Percentiles rank a stretch among this genome's conserved stretches.
Conservation (phyloP, 345 rosid species). For the Brassica juncea region DNA sequence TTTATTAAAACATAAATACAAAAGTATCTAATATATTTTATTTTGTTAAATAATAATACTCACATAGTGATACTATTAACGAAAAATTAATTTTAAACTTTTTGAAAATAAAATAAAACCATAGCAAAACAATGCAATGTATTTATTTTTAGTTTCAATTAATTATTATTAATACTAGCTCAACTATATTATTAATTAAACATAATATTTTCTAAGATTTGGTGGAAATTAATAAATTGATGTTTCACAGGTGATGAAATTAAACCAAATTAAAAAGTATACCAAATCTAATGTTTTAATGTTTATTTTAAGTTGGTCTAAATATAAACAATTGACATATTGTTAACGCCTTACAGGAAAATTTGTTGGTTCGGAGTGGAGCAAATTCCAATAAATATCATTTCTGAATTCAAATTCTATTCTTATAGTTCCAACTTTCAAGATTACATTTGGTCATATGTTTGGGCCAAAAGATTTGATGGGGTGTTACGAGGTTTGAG, state of each 20-base stretch:
- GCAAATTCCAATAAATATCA: neutral
- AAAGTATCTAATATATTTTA: neutral
- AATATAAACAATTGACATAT: neutral
- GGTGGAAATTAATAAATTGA: too few relatives aligned
- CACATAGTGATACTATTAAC: too few relatives aligned
- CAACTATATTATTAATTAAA: too few relatives aligned
- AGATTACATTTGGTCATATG: neutral
- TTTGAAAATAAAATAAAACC: too few relatives aligned
- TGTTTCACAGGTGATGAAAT: too few relatives aligned
- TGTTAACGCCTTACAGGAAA: neutral
- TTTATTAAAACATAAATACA: neutral
- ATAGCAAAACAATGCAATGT: neutral
- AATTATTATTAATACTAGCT: neutral
- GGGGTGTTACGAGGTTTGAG: constrained; percentile 7
- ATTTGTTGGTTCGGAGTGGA: neutral
- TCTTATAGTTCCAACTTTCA: neutral
- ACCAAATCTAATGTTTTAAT: too few relatives aligned
- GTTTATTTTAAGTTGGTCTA: too few relatives aligned
- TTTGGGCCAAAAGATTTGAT: constrained; percentile 17
- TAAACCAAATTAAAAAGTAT: too few relatives aligned
- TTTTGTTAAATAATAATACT: neutral
- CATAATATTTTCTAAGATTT: too few relatives aligned
- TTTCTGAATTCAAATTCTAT: neutral
- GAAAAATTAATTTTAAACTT: too few relatives aligned
- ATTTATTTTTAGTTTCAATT: too few relatives aligned